Evolutionary conservation across 2,329 filamentous ascomycete species (phyloP).

Genomic region (Ophiostoma sp.): DNA sequence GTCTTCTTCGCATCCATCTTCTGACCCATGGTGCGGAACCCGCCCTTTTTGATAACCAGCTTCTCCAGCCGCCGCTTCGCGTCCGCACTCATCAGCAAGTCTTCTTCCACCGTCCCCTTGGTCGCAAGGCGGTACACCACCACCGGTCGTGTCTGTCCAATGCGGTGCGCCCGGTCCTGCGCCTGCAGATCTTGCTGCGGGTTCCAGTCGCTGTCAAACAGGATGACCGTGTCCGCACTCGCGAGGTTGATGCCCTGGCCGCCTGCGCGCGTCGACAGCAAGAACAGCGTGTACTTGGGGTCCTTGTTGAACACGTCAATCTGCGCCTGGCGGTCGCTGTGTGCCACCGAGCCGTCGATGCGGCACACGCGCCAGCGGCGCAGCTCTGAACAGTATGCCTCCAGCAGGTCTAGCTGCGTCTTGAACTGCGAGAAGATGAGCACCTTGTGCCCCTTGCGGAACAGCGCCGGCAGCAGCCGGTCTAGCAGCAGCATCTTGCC

Average conservation of each 20-base stretch:
- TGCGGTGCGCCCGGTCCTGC: constrained; percentile 90
- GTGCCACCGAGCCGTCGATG: constrained; percentile 82
- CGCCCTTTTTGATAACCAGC: constrained; percentile 89
- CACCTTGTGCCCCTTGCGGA: constrained; percentile 75
- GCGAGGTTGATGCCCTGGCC: constrained; percentile 94
- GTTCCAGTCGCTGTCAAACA: constrained; percentile 89
- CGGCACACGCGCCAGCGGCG: constrained; percentile 77
- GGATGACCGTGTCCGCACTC: constrained; percentile 82
- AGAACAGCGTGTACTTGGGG: constrained; percentile 65
- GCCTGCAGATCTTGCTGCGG: constrained; percentile 96
- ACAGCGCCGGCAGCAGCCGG: constrained; percentile 69
- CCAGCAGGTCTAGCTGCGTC: constrained; percentile 82
- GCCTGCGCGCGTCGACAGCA: constrained; percentile 84
- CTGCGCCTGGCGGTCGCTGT: constrained; percentile 62
- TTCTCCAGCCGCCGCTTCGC: constrained; percentile 90
- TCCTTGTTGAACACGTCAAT: constrained; percentile 69
- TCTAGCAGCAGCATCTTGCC: constrained; percentile 96
- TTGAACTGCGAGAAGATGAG: constrained; percentile 97
- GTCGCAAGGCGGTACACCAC: constrained; percentile 92
- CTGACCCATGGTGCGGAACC: constrained; percentile 65
- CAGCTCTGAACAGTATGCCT: constrained; percentile 76
- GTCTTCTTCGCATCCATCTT: constrained; percentile 47
- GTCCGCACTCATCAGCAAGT: constrained; percentile 77
- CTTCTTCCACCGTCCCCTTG: constrained; percentile 86
- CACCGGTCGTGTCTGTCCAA: constrained; percentile 87